Conservation (phyloP, 78 protist species). For the Dictyostelium firmibasis region DNA sequence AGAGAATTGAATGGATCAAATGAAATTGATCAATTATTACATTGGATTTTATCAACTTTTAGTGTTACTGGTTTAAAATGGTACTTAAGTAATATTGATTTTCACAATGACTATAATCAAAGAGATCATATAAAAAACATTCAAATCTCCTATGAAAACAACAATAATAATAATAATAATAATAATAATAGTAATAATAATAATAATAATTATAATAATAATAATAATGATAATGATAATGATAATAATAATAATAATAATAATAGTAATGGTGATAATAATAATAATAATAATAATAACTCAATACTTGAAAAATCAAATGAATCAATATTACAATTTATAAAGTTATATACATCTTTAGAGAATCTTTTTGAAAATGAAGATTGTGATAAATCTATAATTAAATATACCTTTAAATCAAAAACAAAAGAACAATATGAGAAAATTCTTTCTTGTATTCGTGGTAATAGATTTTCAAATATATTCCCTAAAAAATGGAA, state of each 20-base stretch:
- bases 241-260: too few species aligned
- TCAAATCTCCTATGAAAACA: background rate
- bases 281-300: too few species aligned
- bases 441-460: background rate
- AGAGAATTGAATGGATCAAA: background rate
- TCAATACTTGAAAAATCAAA: background rate
- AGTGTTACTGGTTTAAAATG: background rate
- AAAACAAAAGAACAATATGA: background rate
- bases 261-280: too few species aligned
- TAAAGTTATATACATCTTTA: background rate
- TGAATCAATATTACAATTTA: background rate
- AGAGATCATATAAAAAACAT: background rate
- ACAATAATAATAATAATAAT: too few species aligned
- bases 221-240: too few species aligned
- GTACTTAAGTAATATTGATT: background rate
- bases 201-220: too few species aligned
- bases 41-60: background rate
- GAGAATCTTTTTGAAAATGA: background rate
- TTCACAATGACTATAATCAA: background rate
- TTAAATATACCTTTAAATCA: background rate
- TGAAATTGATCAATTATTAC: background rate
- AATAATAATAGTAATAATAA: too few species aligned
- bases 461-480: background rate
- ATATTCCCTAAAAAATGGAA: background rate
- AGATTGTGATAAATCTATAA: background rate